Evolutionary conservation across 2,329 filamentous ascomycete genomes (phyloP).

Genomic region (Talaromyces sp.): DNA sequence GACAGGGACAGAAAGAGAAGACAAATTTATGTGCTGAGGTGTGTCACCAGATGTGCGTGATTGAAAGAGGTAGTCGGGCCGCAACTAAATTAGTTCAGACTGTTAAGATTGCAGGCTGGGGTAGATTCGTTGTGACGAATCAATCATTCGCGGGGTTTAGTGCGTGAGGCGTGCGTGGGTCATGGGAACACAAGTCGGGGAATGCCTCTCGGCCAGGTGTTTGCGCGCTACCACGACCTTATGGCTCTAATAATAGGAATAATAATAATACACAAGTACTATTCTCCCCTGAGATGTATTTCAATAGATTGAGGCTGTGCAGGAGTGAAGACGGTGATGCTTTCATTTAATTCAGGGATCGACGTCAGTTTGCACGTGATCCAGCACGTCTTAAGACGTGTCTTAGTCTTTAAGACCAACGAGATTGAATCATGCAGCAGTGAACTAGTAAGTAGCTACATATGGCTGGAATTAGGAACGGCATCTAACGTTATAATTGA

Average conservation of each 20-base stretch:
- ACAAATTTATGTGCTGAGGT: not conserved
- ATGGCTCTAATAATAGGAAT: no score
- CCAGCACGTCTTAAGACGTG: not conserved
- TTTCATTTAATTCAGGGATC: not conserved
- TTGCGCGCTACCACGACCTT: no score
- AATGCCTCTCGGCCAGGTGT: no score
- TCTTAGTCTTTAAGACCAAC: not conserved
- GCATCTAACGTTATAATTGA: not conserved
- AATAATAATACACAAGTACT: no score
- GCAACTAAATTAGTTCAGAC: not conserved
- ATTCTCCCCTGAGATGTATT: no score
- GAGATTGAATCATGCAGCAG: not conserved
- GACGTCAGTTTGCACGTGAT: slow-evolving; percentile 9
- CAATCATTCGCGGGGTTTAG: not conserved
- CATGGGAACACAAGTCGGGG: slow-evolving; percentile 3
- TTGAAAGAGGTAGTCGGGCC: not conserved
- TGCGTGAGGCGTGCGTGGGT: slow-evolving; percentile 4
- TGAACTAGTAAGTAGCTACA: not conserved
- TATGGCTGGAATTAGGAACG: not conserved
- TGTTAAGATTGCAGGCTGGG: slow-evolving; percentile 2
- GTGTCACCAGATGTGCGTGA: not conserved
- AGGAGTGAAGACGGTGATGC: not conserved
- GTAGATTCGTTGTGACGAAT: slow-evolving; percentile 1
- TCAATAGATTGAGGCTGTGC: not conserved
- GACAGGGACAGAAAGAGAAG: not conserved